Conservation (phyloP, 2,329 filamentous ascomycete genomes). For the Drechslerella coelobrocha region DNA sequence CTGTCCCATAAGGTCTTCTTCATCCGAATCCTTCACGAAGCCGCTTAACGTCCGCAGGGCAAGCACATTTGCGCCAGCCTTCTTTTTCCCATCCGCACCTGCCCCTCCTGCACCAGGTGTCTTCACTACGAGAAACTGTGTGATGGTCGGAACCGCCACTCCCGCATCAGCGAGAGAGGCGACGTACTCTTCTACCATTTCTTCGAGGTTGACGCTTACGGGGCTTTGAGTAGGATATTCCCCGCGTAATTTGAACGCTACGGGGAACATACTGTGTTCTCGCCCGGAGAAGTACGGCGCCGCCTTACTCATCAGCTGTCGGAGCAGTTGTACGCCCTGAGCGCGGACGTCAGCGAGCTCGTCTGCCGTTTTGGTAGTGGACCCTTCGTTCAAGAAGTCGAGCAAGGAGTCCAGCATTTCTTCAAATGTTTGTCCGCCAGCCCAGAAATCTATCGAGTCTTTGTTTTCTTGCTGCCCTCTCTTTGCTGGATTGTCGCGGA, state of each 20-base stretch:
- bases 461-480: constrained; percentile 54
- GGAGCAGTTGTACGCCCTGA: constrained; percentile 59
- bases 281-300: constrained; percentile 54
- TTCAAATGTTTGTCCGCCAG: constrained; percentile 54
- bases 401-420: constrained; percentile 54
- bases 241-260: constrained; percentile 53
- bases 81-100: constrained; percentile 43
- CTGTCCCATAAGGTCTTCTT: constrained; percentile 48
- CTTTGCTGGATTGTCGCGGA: constrained; percentile 54
- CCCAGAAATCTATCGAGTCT: constrained; percentile 55
- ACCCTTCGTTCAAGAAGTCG: constrained; percentile 53
- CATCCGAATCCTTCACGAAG: constrained; percentile 51
- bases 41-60: constrained; percentile 51
- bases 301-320: constrained; percentile 62
- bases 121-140: constrained; percentile 36
- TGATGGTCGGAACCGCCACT: constrained; percentile 52
- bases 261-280: constrained; percentile 52
- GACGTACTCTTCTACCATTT: constrained; percentile 54
- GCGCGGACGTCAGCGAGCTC: constrained; percentile 53
- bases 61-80: constrained; percentile 51
- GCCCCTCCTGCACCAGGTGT: constrained; percentile 36
- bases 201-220: constrained; percentile 53
- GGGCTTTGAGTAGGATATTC: constrained; percentile 54
- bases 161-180: constrained; percentile 51
- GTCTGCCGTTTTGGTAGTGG: constrained; percentile 44